These are phyloP conservation scores for Raphanus raphanistrum DNA, from an alignment of 345 rosid species.

Conservation along the genomic window DNA sequence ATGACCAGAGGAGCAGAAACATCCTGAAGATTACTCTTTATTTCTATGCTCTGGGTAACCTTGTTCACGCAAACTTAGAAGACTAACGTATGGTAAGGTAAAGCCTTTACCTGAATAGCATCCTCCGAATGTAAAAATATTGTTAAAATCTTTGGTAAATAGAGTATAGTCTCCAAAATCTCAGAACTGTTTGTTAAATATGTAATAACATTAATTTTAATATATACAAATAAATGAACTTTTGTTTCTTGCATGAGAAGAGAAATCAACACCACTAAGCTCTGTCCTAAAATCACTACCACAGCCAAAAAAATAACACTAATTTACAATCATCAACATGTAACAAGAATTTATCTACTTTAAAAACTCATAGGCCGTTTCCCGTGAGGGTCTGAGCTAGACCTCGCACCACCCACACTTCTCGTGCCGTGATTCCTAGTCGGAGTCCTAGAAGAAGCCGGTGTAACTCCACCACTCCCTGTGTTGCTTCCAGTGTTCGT, in stretches of 20 bases:
- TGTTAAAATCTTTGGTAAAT: slow-evolving; percentile 58
- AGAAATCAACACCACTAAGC: background rate
- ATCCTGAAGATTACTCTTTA: slow-evolving; percentile 47
- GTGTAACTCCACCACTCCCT: slow-evolving; percentile 30
- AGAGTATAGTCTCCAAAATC: background rate
- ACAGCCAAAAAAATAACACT: background rate
- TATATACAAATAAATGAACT: background rate
- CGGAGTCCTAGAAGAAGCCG: slow-evolving; percentile 35
- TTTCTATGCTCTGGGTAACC: slow-evolving; percentile 69
- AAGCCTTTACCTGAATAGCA: slow-evolving; percentile 70
- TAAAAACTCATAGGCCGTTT: slow-evolving; percentile 54
- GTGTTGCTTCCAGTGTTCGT: slow-evolving; percentile 34
- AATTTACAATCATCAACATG: background rate
- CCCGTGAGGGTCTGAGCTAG: slow-evolving; percentile 48
- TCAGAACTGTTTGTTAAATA: no score
- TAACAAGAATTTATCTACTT: slow-evolving; percentile 8
- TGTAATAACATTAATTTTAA: no score
- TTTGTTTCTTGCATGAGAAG: background rate
- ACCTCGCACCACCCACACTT: slow-evolving; percentile 33
- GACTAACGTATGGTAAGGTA: background rate
- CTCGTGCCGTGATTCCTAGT: slow-evolving; percentile 21
- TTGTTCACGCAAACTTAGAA: slow-evolving; percentile 59
- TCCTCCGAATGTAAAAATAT: slow-evolving; percentile 61
- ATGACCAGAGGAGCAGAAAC: slow-evolving; percentile 75
- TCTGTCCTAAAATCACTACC: background rate